phyloP scores from a whole-genome alignment of 108 stramenopile species.

The Cylindrotheca fusiformis region DNA sequence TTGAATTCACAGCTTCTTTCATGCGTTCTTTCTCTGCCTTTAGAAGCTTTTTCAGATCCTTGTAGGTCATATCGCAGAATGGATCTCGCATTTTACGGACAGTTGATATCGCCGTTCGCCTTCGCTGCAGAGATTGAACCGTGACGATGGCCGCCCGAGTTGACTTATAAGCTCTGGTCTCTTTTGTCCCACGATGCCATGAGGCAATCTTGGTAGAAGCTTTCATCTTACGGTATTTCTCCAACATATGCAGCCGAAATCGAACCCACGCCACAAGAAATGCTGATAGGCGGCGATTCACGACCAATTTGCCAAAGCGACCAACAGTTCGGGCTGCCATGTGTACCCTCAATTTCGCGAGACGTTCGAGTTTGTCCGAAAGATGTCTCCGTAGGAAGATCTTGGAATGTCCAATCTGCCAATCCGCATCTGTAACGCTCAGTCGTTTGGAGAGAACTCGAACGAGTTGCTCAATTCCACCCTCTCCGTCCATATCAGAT shows the following conservation, averaged over 20 bases:
- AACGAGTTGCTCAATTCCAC: constrained; percentile 74
- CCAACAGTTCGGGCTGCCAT: constrained; percentile 63
- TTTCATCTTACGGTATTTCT: constrained; percentile 28
- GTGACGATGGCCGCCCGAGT: constrained; percentile 25
- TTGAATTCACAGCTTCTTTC: constrained; percentile 64
- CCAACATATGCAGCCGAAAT: constrained; percentile 57
- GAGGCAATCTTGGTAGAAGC: constrained; percentile 60
- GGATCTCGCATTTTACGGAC: constrained; percentile 68
- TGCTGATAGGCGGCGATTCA: constrained; percentile 38
- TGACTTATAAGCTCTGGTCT: constrained; percentile 25
- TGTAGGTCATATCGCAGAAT: constrained; percentile 62
- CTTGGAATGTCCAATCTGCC: constrained; percentile 91
- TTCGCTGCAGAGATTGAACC: constrained; percentile 63
- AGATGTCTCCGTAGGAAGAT: constrained; percentile 84
- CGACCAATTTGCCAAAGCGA: constrained; percentile 59
- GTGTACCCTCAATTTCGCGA: constrained; percentile 71
- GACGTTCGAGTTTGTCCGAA: constrained; percentile 74
- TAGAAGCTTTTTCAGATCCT: constrained; percentile 60
- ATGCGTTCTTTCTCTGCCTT: constrained; percentile 40
- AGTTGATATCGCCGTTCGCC: constrained; percentile 32
- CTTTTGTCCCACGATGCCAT: constrained; percentile 39
- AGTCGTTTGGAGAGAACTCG: constrained; percentile 68
- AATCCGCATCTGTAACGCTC: constrained; percentile 79
- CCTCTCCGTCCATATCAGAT: constrained; percentile 49
- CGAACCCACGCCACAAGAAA: constrained; percentile 63